These are phyloP conservation scores for Penicillium malachiteum DNA, from an alignment of 495 filamentous ascomycete species.

Conservation along the genomic window DNA sequence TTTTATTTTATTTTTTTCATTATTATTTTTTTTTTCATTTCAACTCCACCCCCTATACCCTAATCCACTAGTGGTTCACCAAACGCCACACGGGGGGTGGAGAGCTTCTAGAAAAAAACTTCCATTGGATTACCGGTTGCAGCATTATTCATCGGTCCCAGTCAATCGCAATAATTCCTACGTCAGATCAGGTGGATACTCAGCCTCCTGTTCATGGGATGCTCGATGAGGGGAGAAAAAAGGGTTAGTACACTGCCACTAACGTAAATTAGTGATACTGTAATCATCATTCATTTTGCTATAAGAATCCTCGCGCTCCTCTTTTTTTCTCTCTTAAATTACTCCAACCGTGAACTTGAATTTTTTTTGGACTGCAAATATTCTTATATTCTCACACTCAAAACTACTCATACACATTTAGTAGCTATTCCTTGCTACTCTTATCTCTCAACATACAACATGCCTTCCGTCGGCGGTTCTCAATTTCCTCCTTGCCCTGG, in stretches of 20 bases:
- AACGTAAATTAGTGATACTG: slow-evolving; percentile 7
- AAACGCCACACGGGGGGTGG: slow-evolving; percentile 29
- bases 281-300: slow-evolving; percentile 3
- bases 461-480: slow-evolving; percentile 66
- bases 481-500: slow-evolving; percentile 80
- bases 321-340: slow-evolving; percentile 5
- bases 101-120: slow-evolving; percentile 46
- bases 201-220: slow-evolving; percentile 43
- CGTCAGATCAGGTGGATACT: slow-evolving; percentile 36
- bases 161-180: slow-evolving; percentile 29
- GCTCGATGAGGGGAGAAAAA: slow-evolving; percentile 13
- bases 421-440: slow-evolving; percentile 5
- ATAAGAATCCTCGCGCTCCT: slow-evolving; percentile 22
- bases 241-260: slow-evolving; percentile 14
- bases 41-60: slow-evolving; percentile 4
- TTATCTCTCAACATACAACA: slow-evolving; percentile 42
- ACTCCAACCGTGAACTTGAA: neutral
- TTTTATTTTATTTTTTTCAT: neutral
- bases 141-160: slow-evolving; percentile 20
- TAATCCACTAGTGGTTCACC: slow-evolving; percentile 25
- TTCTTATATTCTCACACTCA: too few species aligned
- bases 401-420: too few species aligned
- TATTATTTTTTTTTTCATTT: neutral
- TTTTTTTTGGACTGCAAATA: too few species aligned
- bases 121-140: slow-evolving; percentile 41